Evolutionary conservation across 202 grass and related monocot species (phyloP).

Genomic region (Eragrostis tef): DNA sequence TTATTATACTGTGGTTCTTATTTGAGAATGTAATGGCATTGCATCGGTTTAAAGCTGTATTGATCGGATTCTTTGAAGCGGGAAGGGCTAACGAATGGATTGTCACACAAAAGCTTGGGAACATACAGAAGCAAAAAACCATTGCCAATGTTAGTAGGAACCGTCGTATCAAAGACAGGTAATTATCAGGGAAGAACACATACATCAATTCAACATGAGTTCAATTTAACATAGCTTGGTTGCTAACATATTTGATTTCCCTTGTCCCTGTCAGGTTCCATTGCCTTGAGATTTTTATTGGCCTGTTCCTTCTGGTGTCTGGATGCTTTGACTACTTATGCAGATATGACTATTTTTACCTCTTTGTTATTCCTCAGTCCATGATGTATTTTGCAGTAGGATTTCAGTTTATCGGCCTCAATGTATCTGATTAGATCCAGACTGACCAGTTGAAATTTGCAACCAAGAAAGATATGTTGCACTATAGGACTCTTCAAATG

Average conservation of each 20-base stretch:
- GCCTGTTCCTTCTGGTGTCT: constrained; percentile 51
- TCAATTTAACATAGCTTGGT: neutral
- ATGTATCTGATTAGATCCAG: constrained; percentile 36
- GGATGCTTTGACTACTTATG: constrained; percentile 58
- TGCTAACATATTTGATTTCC: neutral
- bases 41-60: constrained; percentile 66
- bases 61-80: constrained; percentile 65
- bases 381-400: constrained; percentile 67
- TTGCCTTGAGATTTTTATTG: constrained; percentile 55
- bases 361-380: constrained; percentile 73
- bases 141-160: constrained; percentile 27
- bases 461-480: neutral
- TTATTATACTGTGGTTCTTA: constrained; percentile 58
- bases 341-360: constrained; percentile 52
- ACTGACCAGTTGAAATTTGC: neutral
- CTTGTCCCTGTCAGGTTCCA: constrained; percentile 53
- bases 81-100: constrained; percentile 86
- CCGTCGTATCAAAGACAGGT: constrained; percentile 49
- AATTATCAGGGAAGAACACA: constrained; percentile 7
- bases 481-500: neutral
- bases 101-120: constrained; percentile 70
- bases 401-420: constrained; percentile 61
- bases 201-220: neutral
- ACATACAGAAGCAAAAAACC: constrained; percentile 53
- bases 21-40: constrained; percentile 89